Evolutionary conservation across 208 protist species (phyloP), one percentile per base, ranked within the genome.

Genomic region (Trypanosoma lewisi): DNA sequence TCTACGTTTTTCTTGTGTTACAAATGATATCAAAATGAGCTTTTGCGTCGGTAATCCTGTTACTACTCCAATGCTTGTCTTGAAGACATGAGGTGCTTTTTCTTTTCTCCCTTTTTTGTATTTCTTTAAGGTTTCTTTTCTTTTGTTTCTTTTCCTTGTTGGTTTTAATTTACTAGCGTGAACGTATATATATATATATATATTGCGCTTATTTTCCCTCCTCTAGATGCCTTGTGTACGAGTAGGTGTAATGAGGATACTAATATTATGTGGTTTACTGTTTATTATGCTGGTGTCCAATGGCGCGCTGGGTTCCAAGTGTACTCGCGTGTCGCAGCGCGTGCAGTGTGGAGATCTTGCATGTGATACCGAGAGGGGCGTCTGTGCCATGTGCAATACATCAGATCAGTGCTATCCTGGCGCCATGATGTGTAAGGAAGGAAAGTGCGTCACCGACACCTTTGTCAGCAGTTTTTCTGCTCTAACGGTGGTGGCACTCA

Each of bases 351-450:
- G 84, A 5, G 71, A 87, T 36, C 42, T 82, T 0, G 78, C 78
- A 1, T 91, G 84, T 41, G 73, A 83, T 62, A 58, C 45, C 25
- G 63, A 68, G 7, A 55, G 5, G 21, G 71, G 75, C 0, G 19
- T 77, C 17, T 91, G 84, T 66, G 75, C 78, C 30, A 36, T 30
- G 25, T 91, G 84, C 61, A 70, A 63, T 47, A 34, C 17, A 23
- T 60, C 82, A n/a, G 70, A 4, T 47, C 69, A 91, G 60, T 91
- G 84, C 71, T 91, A 86, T 58, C 81, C 80, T 11, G 49, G n/a
- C 19, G 73, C 78, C 25, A 87, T 91, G 80, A 14, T 41, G 27
- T 91, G 84, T 60, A 50, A 75, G 25, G 27, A 31, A 5, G 78
- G 80, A 12, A 75, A 79, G 52, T 91, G 84, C 59, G 70, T 75